Conservation (phyloP, 352 stramenopile species). For the Phytophthora chlamydospora region DNA sequence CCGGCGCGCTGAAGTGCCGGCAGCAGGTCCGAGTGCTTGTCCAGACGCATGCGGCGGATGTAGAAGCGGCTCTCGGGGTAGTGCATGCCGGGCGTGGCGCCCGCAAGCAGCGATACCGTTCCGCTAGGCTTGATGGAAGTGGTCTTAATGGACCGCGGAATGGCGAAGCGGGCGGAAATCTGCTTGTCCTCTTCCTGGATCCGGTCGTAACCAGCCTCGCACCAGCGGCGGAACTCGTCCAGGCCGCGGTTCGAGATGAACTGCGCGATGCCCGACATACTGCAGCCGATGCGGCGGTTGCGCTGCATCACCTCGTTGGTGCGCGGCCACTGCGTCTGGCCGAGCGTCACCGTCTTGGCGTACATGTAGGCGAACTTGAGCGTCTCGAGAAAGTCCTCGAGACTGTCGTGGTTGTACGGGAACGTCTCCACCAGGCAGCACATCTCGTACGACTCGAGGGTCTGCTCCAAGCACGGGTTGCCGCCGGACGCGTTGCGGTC, state of each 20-base stretch:
- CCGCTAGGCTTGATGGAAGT: slow-evolving; percentile 92
- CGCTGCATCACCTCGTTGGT: slow-evolving; percentile 93
- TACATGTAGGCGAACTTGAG: slow-evolving; percentile 91
- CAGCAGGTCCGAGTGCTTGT: slow-evolving; percentile 84
- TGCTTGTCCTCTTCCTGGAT: slow-evolving; percentile 77
- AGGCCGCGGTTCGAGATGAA: slow-evolving; percentile 86
- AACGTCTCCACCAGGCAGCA: slow-evolving; percentile 96
- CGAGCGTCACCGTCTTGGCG: slow-evolving; percentile 95
- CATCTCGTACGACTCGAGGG: slow-evolving; percentile 93
- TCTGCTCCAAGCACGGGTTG: slow-evolving; percentile 94
- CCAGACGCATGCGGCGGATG: slow-evolving; percentile 89
- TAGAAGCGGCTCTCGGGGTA: slow-evolving; percentile 94
- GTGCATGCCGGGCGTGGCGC: slow-evolving; percentile 94
- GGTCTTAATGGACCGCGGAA: slow-evolving; percentile 93
- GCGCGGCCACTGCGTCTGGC: slow-evolving; percentile 89
- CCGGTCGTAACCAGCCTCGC: slow-evolving; percentile 82
- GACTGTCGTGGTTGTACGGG: slow-evolving; percentile 76
- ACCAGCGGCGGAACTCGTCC: slow-evolving; percentile 88
- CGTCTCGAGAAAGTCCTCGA: slow-evolving; percentile 91
- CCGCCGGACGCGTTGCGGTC: slow-evolving; percentile 84
- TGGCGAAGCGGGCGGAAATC: slow-evolving; percentile 75
- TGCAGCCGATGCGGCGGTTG: slow-evolving; percentile 93
- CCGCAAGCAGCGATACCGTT: slow-evolving; percentile 92
- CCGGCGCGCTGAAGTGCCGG: slow-evolving; percentile 69
- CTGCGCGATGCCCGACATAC: slow-evolving; percentile 94